Conservation (phyloP, 805 yeast genomes). For the Starmerella tilneyi region DNA sequence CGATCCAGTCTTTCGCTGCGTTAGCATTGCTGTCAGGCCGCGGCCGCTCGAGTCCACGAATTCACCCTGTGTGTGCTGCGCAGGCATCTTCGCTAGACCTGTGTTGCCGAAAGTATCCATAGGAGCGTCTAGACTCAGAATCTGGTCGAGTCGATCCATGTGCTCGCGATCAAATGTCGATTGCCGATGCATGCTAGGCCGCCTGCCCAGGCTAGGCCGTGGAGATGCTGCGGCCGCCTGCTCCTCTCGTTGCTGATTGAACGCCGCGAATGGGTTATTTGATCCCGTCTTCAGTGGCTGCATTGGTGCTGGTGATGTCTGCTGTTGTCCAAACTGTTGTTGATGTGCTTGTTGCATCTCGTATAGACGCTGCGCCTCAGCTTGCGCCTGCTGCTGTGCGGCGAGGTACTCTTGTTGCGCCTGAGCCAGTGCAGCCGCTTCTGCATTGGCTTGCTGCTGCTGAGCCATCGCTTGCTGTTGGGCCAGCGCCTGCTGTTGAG, state of each 20-base stretch:
- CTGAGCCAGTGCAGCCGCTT: conserved; percentile 26
- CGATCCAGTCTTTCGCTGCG: conserved; percentile 23
- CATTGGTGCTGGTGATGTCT: conserved; percentile 27
- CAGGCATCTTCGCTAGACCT: conserved; percentile 76
- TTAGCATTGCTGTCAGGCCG: conserved; percentile 38
- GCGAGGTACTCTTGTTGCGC: conserved; percentile 35
- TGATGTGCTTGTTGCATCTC: conserved; percentile 30
- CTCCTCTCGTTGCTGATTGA: conserved; percentile 26
- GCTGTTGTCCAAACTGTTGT: conserved; percentile 24
- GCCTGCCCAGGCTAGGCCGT: conserved; percentile 56
- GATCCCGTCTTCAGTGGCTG: conserved; percentile 39
- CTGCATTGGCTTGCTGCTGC: conserved; percentile 27
- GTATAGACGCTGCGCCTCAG: conserved; percentile 24
- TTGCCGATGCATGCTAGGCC: conserved; percentile 30
- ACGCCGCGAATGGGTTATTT: conserved; percentile 63
- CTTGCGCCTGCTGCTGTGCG: conserved; percentile 25
- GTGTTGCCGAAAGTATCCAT: conserved; percentile 88
- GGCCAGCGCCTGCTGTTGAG: conserved; percentile 4
- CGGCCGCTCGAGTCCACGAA: conserved; percentile 85
- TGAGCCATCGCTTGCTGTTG: conserved; percentile 14
- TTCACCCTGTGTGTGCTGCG: conserved; percentile 76
- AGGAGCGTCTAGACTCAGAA: conserved; percentile 80
- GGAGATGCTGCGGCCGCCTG: conserved; percentile 35
- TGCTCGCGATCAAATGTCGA: conserved; percentile 42
- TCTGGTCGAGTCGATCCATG: conserved; percentile 61